These are phyloP conservation scores for Cephaloascus fragrans DNA, from an alignment of 805 yeast genomes.

Conservation along the genomic window DNA sequence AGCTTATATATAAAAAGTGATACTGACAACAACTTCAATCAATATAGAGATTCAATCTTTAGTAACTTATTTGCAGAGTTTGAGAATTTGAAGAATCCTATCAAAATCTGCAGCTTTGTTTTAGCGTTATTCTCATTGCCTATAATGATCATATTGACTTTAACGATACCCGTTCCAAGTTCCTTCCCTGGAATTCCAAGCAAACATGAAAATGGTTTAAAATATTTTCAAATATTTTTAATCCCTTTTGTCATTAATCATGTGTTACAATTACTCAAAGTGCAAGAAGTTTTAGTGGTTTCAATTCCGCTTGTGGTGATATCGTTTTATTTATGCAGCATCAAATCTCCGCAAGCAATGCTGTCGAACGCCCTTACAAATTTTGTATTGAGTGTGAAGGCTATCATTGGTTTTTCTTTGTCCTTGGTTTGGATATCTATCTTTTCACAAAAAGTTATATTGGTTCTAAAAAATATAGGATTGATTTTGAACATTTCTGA, in stretches of 20 bases:
- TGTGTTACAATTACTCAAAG: background rate
- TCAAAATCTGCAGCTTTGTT: background rate
- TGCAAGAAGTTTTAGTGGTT: background rate
- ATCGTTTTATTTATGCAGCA: too few relatives aligned
- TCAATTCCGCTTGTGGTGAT: background rate
- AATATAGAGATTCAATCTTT: too few relatives aligned
- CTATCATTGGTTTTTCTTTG: slow-evolving; percentile 16
- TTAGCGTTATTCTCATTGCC: slow-evolving; percentile 10
- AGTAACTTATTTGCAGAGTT: background rate
- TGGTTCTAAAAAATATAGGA: slow-evolving; percentile 32
- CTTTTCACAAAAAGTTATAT: slow-evolving; percentile 16
- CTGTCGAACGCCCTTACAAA: too few relatives aligned
- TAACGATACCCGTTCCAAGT: slow-evolving; percentile 12
- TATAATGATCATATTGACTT: slow-evolving; percentile 10
- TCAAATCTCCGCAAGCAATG: too few relatives aligned
- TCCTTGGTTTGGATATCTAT: slow-evolving; percentile 17
- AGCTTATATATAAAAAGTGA: too few relatives aligned
- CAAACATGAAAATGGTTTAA: slow-evolving; percentile 3
- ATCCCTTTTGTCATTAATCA: slow-evolving; percentile 6
- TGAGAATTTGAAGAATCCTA: background rate
- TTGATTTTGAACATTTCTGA: slow-evolving; percentile 32
- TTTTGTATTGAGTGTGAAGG: too few relatives aligned
- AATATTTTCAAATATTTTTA: slow-evolving; percentile 13
- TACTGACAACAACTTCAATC: too few relatives aligned
- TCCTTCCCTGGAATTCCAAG: slow-evolving; percentile 9